These are phyloP conservation scores for Microbotryum saponariae DNA, from an alignment of 1,284 basidiomycete species.

Conservation along the genomic window DNA sequence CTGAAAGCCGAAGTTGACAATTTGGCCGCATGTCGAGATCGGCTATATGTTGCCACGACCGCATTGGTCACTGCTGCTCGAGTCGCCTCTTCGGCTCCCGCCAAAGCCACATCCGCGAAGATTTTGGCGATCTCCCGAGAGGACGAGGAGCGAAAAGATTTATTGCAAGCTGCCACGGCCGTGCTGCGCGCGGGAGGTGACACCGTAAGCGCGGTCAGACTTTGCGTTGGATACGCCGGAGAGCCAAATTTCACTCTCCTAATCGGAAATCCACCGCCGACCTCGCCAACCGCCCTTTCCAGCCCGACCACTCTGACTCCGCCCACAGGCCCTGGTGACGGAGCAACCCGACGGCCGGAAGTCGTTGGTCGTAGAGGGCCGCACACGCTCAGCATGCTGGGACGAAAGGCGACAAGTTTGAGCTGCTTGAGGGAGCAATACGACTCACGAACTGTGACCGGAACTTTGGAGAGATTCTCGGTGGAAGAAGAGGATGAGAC, in stretches of 20 bases:
- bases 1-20: constrained; percentile 46
- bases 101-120: constrained; percentile 41
- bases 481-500: constrained; percentile 9
- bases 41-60: constrained; percentile 74
- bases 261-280: no score
- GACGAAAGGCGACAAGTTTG: constrained; percentile 46
- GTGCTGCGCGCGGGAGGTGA: constrained; percentile 82
- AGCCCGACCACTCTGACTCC: no score
- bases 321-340: no score
- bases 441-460: constrained; percentile 9
- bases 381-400: constrained; percentile 46
- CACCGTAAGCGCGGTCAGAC: constrained; percentile 72
- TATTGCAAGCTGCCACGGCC: constrained; percentile 74
- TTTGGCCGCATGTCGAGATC: constrained; percentile 65
- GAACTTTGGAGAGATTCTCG: constrained; percentile 3
- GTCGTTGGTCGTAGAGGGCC: constrained; percentile 14
- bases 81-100: constrained; percentile 45
- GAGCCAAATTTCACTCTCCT: no score
- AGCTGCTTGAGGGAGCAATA: constrained; percentile 39
- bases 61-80: constrained; percentile 79
- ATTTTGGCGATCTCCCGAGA: constrained; percentile 54
- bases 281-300: no score
- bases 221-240: constrained; percentile 41
- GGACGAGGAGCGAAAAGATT: constrained; percentile 62
- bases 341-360: no score